phyloP scores from a whole-genome alignment of 257 asterid species.

The Linaria vulgaris region DNA sequence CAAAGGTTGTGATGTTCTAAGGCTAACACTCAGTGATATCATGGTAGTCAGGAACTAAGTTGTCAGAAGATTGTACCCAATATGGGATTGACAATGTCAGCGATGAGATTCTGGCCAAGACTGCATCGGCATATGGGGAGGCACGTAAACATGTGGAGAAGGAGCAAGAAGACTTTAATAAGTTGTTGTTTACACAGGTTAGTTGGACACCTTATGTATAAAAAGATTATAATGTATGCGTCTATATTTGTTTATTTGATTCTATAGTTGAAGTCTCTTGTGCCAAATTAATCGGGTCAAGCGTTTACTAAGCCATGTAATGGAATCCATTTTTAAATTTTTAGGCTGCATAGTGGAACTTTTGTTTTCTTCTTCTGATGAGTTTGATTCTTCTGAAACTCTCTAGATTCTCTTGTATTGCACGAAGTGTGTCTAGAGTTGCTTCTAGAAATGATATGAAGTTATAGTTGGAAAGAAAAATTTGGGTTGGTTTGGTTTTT shows the following conservation, averaged over 20 bases:
- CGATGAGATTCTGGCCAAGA: constrained; percentile 84
- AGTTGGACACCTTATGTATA: constrained; percentile 22
- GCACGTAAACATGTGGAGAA: constrained; percentile 90
- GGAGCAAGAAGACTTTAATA: constrained; percentile 90
- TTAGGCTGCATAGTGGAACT: too few relatives aligned
- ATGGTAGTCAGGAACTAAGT: constrained; percentile 82
- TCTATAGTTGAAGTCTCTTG: neutral
- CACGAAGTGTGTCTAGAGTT: too few relatives aligned
- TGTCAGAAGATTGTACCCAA: constrained; percentile 84
- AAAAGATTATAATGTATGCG: constrained; percentile 6
- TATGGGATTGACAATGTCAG: constrained; percentile 78
- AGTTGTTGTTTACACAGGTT: constrained; percentile 78
- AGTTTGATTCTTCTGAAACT: too few relatives aligned
- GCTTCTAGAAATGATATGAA: too few relatives aligned
- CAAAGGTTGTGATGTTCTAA: constrained; percentile 12
- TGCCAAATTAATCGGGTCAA: constrained; percentile 6
- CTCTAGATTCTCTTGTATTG: too few relatives aligned
- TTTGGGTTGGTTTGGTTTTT: too few relatives aligned
- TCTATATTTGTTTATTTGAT: constrained; percentile 14
- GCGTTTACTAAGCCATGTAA: constrained; percentile 22
- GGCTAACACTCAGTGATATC: constrained; percentile 26
- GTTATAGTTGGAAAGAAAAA: too few relatives aligned
- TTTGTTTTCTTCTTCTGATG: too few relatives aligned
- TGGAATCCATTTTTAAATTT: neutral
- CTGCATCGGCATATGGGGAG: constrained; percentile 86